These are phyloP conservation scores for Saccharum spontaneum DNA, from an alignment of 176 grass and related monocot genomes.

Conservation along the genomic window DNA sequence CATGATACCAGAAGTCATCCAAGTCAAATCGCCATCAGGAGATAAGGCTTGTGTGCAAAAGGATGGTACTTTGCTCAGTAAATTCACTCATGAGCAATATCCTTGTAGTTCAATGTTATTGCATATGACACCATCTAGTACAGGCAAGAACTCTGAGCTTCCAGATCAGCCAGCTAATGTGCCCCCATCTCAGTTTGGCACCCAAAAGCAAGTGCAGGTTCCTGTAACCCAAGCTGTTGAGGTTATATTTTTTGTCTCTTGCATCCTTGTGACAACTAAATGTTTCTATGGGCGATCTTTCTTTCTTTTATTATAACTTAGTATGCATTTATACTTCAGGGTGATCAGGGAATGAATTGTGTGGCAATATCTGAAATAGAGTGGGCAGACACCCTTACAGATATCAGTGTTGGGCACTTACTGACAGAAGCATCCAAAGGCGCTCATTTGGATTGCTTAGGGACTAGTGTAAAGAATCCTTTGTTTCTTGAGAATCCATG, in stretches of 20 bases:
- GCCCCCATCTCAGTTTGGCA: slow-evolving; percentile 22
- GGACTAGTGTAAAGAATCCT: slow-evolving; percentile 39
- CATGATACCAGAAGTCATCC: slow-evolving; percentile 55
- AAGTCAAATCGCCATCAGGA: slow-evolving; percentile 35
- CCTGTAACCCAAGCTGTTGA: slow-evolving; percentile 46
- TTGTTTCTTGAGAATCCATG: slow-evolving; percentile 46
- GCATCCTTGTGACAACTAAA: slow-evolving; percentile 20
- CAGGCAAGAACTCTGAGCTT: slow-evolving; percentile 21
- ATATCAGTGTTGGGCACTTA: slow-evolving; percentile 90
- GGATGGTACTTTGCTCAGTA: slow-evolving; percentile 31
- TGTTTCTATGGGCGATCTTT: slow-evolving; percentile 28
- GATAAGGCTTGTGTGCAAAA: slow-evolving; percentile 36
- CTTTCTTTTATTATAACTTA: slow-evolving; percentile 24
- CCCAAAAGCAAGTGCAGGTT: slow-evolving; percentile 48
- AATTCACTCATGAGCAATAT: slow-evolving; percentile 18
- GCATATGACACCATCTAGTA: slow-evolving; percentile 26
- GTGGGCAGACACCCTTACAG: slow-evolving; percentile 92
- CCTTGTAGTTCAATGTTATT: slow-evolving; percentile 22
- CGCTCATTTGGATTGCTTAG: slow-evolving; percentile 50
- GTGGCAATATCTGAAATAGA: slow-evolving; percentile 56
- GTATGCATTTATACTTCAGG: slow-evolving; percentile 37
- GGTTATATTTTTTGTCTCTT: slow-evolving; percentile 39
- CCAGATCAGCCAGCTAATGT: slow-evolving; percentile 26
- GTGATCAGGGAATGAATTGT: slow-evolving; percentile 36
- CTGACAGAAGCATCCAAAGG: slow-evolving; percentile 86